Conservation (phyloP, 305 asterid species). For the Fraxinus greggii region DNA sequence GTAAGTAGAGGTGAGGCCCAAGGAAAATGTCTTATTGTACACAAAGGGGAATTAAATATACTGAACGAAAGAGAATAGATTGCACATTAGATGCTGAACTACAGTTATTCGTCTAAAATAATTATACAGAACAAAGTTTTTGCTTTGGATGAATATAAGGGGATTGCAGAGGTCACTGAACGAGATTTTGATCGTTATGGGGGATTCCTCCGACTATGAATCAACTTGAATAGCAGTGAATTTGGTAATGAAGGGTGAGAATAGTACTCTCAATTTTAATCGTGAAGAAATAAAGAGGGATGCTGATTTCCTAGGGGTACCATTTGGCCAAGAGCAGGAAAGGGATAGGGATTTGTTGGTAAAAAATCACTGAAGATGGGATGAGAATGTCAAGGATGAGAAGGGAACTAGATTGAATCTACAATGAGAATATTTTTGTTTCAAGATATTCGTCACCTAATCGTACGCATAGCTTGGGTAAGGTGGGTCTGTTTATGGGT, state of each 20-base stretch:
- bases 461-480: neutral
- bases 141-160: neutral
- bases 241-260: neutral
- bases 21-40: neutral
- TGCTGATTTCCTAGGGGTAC: neutral
- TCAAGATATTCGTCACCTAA: neutral
- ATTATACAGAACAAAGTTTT: neutral
- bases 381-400: neutral
- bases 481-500: neutral
- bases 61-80: neutral
- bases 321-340: neutral
- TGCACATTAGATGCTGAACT: neutral
- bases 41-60: neutral
- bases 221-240: neutral
- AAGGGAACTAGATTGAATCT: neutral
- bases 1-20: neutral
- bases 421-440: neutral
- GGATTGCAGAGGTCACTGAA: neutral
- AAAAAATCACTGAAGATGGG: neutral
- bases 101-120: neutral
- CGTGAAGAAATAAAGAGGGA: neutral
- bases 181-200: neutral
- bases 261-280: neutral
- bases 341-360: neutral
- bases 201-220: neutral